Conservation (phyloP, 345 rosid genomes). For the Eucalyptus tenuipes region DNA sequence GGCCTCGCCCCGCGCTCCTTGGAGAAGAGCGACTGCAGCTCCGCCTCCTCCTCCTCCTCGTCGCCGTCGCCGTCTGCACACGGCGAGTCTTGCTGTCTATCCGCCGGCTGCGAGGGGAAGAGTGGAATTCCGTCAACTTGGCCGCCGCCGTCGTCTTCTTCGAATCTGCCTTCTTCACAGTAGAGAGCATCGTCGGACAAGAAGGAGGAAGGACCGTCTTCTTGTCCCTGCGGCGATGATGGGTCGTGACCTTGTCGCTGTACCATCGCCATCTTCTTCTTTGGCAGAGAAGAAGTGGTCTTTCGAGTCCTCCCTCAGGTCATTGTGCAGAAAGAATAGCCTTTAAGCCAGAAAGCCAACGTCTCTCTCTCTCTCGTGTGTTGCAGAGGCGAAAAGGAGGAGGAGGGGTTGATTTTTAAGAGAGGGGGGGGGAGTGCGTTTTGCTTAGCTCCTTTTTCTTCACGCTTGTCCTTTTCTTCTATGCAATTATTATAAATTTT, state of each 20-base stretch:
- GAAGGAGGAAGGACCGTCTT: constrained; percentile 10
- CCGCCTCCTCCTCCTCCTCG: neutral
- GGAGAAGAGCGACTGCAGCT: constrained; percentile 51
- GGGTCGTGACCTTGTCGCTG: neutral
- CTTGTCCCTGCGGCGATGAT: neutral
- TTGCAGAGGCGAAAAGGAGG: constrained; percentile 5
- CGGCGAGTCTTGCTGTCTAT: constrained; percentile 42
- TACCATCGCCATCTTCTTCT: constrained; percentile 41
- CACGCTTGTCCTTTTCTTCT: constrained; percentile 48
- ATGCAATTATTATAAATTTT: neutral
- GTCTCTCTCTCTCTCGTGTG: neutral
- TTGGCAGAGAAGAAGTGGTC: constrained; percentile 11
- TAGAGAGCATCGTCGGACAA: constrained; percentile 44
- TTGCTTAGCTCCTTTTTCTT: constrained; percentile 29
- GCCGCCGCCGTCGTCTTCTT: constrained; percentile 25
- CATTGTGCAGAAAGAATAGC: neutral
- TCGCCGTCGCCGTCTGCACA: constrained; percentile 41
- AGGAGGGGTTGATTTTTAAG: neutral
- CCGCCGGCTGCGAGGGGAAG: constrained; percentile 24
- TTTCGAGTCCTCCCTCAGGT: constrained; percentile 6
- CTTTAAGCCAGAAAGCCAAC: neutral
- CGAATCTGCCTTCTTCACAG: constrained; percentile 74
- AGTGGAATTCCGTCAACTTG: constrained; percentile 1
- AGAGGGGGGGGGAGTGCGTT: neutral
- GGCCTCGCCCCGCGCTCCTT: constrained; percentile 36